Evolutionary conservation across 2,329 filamentous ascomycete species (phyloP).

Genomic region (Gremmenia infestans): DNA sequence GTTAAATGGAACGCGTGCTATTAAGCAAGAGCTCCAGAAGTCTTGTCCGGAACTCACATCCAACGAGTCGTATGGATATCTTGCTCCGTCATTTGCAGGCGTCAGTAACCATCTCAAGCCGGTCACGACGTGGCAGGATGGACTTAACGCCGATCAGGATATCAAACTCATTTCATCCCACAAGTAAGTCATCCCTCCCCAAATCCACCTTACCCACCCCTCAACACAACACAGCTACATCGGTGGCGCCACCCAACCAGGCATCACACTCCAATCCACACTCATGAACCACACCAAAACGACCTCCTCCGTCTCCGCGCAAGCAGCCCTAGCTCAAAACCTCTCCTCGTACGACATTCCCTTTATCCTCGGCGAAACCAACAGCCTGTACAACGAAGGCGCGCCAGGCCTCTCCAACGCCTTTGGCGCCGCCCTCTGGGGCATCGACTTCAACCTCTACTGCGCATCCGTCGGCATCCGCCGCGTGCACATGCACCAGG

Average conservation of each 20-base stretch:
- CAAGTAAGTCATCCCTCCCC: conserved; percentile 41
- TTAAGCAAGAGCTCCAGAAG: conserved; percentile 41
- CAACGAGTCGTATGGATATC: conserved; percentile 42
- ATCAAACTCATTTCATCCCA: conserved; percentile 53
- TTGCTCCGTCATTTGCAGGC: conserved; percentile 56
- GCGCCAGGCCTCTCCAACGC: conserved; percentile 56
- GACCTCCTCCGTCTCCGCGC: conserved; percentile 42
- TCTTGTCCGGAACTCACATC: conserved; percentile 46
- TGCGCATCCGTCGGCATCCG: conserved; percentile 50
- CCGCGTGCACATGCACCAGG: conserved; percentile 60
- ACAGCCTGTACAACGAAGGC: conserved; percentile 59
- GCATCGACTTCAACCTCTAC: conserved; percentile 56
- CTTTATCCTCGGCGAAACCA: conserved; percentile 41
- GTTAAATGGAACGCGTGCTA: conserved; percentile 48
- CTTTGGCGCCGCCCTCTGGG: conserved; percentile 63
- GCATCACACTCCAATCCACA: conserved; percentile 56
- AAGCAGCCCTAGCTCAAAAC: conserved; percentile 17
- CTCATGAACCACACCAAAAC: conserved; percentile 59
- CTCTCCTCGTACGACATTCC: conserved; percentile 34
- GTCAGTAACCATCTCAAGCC: conserved; percentile 46
- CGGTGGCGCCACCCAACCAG: conserved; percentile 51
- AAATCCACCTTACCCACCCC: neutral
- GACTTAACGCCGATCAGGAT: conserved; percentile 43
- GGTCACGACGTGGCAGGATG: conserved; percentile 46
- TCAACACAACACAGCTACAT: conserved; percentile 49